Conservation (phyloP, 2,329 filamentous ascomycete genomes). For the Fusarium camptoceras region DNA sequence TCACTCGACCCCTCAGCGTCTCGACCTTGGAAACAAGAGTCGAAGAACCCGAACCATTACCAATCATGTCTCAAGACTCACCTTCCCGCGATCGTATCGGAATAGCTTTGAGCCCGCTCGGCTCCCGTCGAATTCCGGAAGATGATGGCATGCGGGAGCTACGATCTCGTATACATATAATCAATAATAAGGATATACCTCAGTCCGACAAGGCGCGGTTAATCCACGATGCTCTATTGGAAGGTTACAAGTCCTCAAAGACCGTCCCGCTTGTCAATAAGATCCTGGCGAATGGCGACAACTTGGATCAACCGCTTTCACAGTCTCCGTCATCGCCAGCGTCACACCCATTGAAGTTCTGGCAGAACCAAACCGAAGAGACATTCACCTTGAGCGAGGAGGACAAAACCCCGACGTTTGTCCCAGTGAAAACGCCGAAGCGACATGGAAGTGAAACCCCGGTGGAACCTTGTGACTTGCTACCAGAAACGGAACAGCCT, state of each 20-base stretch:
- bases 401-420: constrained; percentile 76
- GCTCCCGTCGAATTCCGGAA: constrained; percentile 67
- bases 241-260: constrained; percentile 68
- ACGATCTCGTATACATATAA: constrained; percentile 74
- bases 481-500: constrained; percentile 50
- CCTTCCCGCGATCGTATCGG: constrained; percentile 51
- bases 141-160: constrained; percentile 82
- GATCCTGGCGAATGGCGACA: constrained; percentile 28
- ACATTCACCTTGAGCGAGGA: constrained; percentile 66
- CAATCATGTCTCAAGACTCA: constrained; percentile 38
- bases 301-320: constrained; percentile 51
- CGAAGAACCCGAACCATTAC: constrained; percentile 44
- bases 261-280: constrained; percentile 30
- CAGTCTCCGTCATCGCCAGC: constrained; percentile 56
- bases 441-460: constrained; percentile 60
- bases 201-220: constrained; percentile 75
- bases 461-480: constrained; percentile 31
- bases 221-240: constrained; percentile 77
- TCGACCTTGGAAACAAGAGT: constrained; percentile 52
- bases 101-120: constrained; percentile 48
- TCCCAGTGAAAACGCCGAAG: constrained; percentile 62
- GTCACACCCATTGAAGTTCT: constrained; percentile 67
- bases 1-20: constrained; percentile 49
- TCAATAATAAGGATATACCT: constrained; percentile 71
- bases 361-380: constrained; percentile 63